Base-by-base conservation (phyloP, 1,139 yeast species). In the Debaryomyces coudertii region DNA sequence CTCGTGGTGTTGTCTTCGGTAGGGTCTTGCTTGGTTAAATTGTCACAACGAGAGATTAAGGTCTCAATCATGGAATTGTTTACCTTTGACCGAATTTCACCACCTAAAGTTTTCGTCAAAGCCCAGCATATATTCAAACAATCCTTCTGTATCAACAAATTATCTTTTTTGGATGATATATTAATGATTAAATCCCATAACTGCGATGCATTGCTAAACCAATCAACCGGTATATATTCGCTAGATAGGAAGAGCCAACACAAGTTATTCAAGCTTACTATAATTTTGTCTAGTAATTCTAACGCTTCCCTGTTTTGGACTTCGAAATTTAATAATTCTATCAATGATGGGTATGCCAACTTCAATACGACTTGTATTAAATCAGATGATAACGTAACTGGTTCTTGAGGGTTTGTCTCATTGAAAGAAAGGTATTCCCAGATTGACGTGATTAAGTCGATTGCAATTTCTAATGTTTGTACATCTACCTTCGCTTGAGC, bases 391-490 rank as follows among this genome's bases (percentile, higher is more conserved):
- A 66, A 53, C 15, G 50, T 42, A 43, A 62, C 53, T 3, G 68
- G 64, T 9, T 56, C 61, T 14, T 55, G 55, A 9, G 54, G 47
- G 12, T 55, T 49, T 11, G 50, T 49, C 36, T 69, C 76, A 43
- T 62, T 60, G 7, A 64, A 51, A 3, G 77, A 68, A 34, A 73
- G 60, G 45, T 62, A 84, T 61, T 92, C 97, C 55, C 88, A 79
- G 6, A 85, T 70, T 1, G 93, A 85, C 1, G 97, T 83, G 28
- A 88, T 71, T 30, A 92, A 65, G 60, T 92, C 97, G 33, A 90
- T 68, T 0, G 87, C 73, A 1, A 85, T 75, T 56, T 89, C 96
- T 27, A 87, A 70, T 3, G 87, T 76, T 60, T 82, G 84, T 40
- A 86, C 65, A 42, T 80, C 76, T 36, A 79, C 67, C 53, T 82